Evolutionary conservation across 2,329 filamentous ascomycete genomes (phyloP), one percentile per base, ranked within the genome.

Genomic region (Nemania sp.): DNA sequence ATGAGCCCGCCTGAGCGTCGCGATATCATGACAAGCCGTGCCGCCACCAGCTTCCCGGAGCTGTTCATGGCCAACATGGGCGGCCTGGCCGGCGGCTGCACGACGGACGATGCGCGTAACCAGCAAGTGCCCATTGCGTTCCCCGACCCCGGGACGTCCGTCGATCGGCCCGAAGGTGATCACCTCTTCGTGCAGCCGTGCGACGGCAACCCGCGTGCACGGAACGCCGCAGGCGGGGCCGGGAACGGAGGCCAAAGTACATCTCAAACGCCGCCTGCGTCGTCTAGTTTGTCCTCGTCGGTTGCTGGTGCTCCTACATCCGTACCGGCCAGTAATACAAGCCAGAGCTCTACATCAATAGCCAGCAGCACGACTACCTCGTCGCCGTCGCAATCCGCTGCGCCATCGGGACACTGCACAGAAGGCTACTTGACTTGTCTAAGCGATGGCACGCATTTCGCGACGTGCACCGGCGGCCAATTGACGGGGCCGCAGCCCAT

Each of bases 41-140:
- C 20, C 14, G 39, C 23, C 12, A 2, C 39, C 9, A 26, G 67
- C 4, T 82, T 88, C 37, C 88, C 88, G 0, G 72, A 80, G 31
- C 82, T 91, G 76, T 90, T 89, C 65, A 79, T 87, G 12, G 86
- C 85, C 56, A 90, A 91, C 66, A 71, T 89, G 56, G 73, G 71
- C 0, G 67, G 66, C 0, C 37, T 65, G 5, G 61, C 56, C 8
- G 77, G 77, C 41, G 73, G 73, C 9, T 90, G 86, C 69, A 70
- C 57, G 0, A 87, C 84, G 6, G 33, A 19, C 0, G 79, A 83
- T 15, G 68, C 69, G 1, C 62, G 75, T 8, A 77, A 83, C 5
- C 40, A 60, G 31, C 66, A 68, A 37, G 33, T 66, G 8, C 30
- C 67, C 55, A 76, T 88, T 46, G 70, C 74, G 8, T 90, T 85